Conservation (phyloP, 106 monocot species). For the Dioscorea dumetorum region DNA sequence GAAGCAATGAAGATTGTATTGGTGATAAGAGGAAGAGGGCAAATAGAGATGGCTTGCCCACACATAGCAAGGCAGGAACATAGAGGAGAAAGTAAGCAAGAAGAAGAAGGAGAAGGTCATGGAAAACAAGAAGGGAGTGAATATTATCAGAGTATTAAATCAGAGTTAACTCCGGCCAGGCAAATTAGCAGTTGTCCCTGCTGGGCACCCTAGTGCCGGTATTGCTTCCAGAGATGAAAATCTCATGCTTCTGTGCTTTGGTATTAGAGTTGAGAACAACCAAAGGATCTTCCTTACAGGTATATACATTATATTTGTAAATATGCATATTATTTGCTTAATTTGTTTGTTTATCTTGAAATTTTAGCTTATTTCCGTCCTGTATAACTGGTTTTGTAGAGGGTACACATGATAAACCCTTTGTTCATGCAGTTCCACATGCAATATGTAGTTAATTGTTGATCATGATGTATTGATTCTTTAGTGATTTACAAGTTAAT, state of each 20-base stretch:
- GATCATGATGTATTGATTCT: no score
- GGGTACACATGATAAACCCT: no score
- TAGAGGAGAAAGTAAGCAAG: not conserved
- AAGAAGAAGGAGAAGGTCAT: not conserved
- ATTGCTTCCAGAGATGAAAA: conserved; percentile 33
- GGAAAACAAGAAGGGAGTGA: not conserved
- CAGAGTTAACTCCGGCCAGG: conserved; percentile 14
- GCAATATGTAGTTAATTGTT: no score
- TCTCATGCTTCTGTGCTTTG: conserved; percentile 45
- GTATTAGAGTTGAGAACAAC: conserved; percentile 32
- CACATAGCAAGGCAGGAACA: conserved; percentile 6
- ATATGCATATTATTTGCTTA: not conserved
- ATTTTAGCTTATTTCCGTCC: no score
- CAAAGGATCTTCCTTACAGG: conserved; percentile 43
- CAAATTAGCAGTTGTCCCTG: conserved; percentile 30
- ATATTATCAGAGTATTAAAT: conserved; percentile 25
- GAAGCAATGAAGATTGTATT: conserved; percentile 39
- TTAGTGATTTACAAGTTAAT: no score
- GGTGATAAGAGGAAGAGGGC: conserved; percentile 43
- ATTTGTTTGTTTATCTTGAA: no score
- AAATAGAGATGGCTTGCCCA: conserved; percentile 63
- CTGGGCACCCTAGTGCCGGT: conserved; percentile 44
- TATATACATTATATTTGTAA: no score
- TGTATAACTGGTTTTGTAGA: no score
- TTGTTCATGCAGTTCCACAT: no score